These are phyloP conservation scores for Cercospora zeina DNA, from an alignment of 2,329 filamentous ascomycete genomes.

Conservation along the genomic window DNA sequence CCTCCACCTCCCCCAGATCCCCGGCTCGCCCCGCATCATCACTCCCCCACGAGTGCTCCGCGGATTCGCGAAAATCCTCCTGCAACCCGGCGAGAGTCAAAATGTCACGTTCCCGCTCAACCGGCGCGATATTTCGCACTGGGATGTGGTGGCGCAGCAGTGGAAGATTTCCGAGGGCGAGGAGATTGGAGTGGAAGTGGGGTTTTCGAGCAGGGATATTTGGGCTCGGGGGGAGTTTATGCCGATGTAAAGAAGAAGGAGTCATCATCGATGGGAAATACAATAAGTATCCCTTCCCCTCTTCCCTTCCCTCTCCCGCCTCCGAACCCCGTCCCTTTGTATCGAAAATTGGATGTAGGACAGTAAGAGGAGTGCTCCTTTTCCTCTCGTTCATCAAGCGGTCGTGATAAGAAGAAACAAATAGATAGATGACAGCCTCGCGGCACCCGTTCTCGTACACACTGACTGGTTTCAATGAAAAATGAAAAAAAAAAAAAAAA, in stretches of 20 bases:
- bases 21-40: conserved; percentile 40
- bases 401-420: no score
- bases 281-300: no score
- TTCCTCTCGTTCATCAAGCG: not conserved
- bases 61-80: conserved; percentile 45
- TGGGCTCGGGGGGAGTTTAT: conserved; percentile 22
- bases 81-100: conserved; percentile 30
- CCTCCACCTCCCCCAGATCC: conserved; percentile 44
- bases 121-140: conserved; percentile 29
- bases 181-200: conserved; percentile 27
- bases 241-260: conserved; percentile 19
- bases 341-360: no score
- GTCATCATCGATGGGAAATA: no score
- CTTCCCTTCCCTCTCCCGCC: no score
- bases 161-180: conserved; percentile 14
- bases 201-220: conserved; percentile 36
- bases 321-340: no score
- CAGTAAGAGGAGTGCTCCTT: no score
- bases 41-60: conserved; percentile 35
- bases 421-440: no score
- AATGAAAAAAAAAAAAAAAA: not conserved
- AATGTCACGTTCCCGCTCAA: conserved; percentile 27
- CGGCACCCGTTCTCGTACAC: conserved; percentile 28
- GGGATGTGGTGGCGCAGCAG: conserved; percentile 28
- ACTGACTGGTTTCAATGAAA: not conserved